Percentiles rank a stretch among this genome's conserved stretches.
phyloP scores from a whole-genome alignment of 768 basidiomycete species.

The Polyporus arcularius region DNA sequence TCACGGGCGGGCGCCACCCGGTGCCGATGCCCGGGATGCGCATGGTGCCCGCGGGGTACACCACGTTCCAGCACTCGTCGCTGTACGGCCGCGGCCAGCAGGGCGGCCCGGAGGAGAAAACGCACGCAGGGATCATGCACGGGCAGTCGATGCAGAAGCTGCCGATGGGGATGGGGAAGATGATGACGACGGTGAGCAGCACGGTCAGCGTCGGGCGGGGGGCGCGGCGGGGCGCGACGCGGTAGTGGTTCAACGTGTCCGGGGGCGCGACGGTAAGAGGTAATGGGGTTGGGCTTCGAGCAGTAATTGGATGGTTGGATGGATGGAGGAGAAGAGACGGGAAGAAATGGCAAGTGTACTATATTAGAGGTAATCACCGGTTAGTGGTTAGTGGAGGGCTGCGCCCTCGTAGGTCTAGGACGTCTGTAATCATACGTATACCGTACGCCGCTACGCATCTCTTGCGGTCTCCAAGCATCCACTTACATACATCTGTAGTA shows the following conservation, averaged over 20 bases:
- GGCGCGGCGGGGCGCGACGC: neutral
- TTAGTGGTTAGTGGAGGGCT: too few relatives aligned
- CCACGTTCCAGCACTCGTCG: conserved; percentile 17
- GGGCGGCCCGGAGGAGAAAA: neutral
- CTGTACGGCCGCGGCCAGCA: conserved; percentile 5
- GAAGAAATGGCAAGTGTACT: too few relatives aligned
- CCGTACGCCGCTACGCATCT: neutral
- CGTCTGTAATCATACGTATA: conserved; percentile 5
- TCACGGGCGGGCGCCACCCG: neutral
- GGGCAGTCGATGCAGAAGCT: conserved; percentile 17
- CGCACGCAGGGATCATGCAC: conserved; percentile 14
- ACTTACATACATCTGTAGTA: too few relatives aligned
- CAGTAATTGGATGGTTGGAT: too few relatives aligned
- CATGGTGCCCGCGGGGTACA: conserved; percentile 17
- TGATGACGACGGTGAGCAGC: conserved; percentile 20
- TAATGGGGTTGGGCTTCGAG: too few relatives aligned
- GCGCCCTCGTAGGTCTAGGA: too few relatives aligned
- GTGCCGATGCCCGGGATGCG: conserved; percentile 19
- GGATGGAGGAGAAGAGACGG: too few relatives aligned
- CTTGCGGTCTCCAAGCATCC: too few relatives aligned
- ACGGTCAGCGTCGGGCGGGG: conserved; percentile 16
- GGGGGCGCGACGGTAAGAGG: neutral
- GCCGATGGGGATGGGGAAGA: conserved; percentile 14
- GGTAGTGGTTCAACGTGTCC: neutral
- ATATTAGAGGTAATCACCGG: too few relatives aligned